Evolutionary conservation across 768 basidiomycete genomes (phyloP).

Genomic region (Termitomyces sp.): DNA sequence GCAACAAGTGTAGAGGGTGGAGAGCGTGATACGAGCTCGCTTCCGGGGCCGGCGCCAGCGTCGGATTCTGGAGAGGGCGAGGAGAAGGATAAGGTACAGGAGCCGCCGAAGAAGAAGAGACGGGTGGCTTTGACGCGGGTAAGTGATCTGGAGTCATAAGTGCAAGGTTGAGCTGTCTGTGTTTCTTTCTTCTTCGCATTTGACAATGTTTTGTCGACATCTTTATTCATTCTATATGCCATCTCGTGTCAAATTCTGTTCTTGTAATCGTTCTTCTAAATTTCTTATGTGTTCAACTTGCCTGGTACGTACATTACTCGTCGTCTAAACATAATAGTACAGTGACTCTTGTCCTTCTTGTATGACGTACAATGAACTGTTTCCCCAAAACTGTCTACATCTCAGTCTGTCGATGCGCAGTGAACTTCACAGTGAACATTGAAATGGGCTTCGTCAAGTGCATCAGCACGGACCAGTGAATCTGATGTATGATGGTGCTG

Average conservation of each 20-base stretch:
- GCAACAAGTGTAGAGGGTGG: conserved; percentile 49
- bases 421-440: too few species aligned
- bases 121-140: conserved; percentile 74
- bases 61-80: conserved; percentile 21
- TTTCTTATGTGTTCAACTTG: background rate
- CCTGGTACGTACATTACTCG: conserved; percentile 1
- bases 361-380: conserved; percentile 4
- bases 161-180: background rate
- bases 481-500: too few species aligned
- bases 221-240: conserved; percentile 4
- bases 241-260: background rate
- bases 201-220: background rate
- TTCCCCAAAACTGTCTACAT: too few species aligned
- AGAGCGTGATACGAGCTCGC: conserved; percentile 22
- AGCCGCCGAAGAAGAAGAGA: conserved; percentile 84
- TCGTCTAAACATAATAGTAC: background rate
- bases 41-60: background rate
- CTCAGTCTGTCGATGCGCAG: background rate
- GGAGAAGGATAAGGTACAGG: conserved; percentile 30
- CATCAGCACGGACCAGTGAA: too few species aligned
- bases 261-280: background rate
- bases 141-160: conserved; percentile 49
- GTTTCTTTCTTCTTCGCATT: background rate
- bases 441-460: too few species aligned
- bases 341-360: background rate